phyloP scores from a whole-genome alignment of 2,329 filamentous ascomycete species.

The Fusarium nanum region DNA sequence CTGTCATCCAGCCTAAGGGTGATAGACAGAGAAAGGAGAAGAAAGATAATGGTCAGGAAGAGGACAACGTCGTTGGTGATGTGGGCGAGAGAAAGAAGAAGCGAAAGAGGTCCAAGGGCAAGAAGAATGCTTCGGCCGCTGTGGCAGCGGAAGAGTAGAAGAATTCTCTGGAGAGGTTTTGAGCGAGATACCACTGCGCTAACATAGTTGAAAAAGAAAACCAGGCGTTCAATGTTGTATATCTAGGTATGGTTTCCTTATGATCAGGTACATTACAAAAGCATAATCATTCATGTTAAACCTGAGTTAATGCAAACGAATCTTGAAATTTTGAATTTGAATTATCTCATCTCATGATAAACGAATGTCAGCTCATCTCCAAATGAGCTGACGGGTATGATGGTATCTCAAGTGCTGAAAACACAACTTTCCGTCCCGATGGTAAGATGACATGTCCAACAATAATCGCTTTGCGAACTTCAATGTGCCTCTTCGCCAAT shows the following conservation, averaged over 20 bases:
- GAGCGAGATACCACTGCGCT: conserved; percentile 37
- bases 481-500: conserved; percentile 28
- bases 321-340: not conserved
- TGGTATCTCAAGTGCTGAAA: conserved; percentile 43
- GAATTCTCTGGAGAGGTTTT: conserved; percentile 13
- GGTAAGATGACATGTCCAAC: conserved; percentile 19
- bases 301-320: not conserved
- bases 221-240: conserved; percentile 41
- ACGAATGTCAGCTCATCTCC: conserved; percentile 26
- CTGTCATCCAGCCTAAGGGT: conserved; percentile 45
- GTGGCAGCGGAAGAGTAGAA: conserved; percentile 37
- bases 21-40: conserved; percentile 28
- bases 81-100: conserved; percentile 58
- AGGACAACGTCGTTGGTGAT: conserved; percentile 47
- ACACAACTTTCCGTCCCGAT: conserved; percentile 25
- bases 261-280: conserved; percentile 21
- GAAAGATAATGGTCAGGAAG: not conserved
- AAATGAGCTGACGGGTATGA: conserved; percentile 33
- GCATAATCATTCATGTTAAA: conserved; percentile 14
- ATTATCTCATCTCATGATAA: conserved; percentile 19
- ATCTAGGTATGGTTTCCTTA: conserved; percentile 25
- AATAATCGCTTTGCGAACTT: conserved; percentile 22
- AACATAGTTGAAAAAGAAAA: conserved; percentile 36
- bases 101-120: conserved; percentile 63
- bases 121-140: conserved; percentile 50